Conservation (phyloP, 2,329 filamentous ascomycete species). For the Macrophomina pseudophaseolina region DNA sequence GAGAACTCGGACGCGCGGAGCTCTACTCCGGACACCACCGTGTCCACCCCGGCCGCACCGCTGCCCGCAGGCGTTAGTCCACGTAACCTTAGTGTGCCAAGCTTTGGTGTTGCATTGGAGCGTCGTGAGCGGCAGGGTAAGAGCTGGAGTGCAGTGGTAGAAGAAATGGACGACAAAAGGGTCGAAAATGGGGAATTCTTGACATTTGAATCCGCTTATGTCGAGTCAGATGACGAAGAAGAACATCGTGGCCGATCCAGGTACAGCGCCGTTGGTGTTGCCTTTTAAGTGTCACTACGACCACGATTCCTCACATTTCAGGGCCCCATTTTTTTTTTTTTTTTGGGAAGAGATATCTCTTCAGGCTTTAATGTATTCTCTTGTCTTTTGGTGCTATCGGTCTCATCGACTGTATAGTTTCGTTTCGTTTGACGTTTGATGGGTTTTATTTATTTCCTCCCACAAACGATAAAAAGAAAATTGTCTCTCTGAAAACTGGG, state of each 20-base stretch:
- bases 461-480: neutral
- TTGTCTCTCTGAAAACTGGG: neutral
- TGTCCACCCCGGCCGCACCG: neutral
- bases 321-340: neutral
- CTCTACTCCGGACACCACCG: conserved; percentile 4
- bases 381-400: neutral
- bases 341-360: neutral
- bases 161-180: conserved; percentile 5
- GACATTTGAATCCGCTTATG: neutral
- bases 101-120: conserved; percentile 10
- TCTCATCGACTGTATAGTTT: conserved; percentile 9
- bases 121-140: conserved; percentile 11
- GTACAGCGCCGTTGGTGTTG: conserved; percentile 6
- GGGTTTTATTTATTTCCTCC: neutral
- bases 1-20: conserved; percentile 7
- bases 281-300: neutral
- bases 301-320: neutral
- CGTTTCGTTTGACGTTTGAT: neutral
- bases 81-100: conserved; percentile 1
- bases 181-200: neutral
- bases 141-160: conserved; percentile 13
- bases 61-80: neutral
- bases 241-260: neutral
- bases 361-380: conserved; percentile 2
- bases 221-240: neutral